Evolutionary conservation across 2,329 filamentous ascomycete species (phyloP).

Genomic region (Cryphonectria naterciae): DNA sequence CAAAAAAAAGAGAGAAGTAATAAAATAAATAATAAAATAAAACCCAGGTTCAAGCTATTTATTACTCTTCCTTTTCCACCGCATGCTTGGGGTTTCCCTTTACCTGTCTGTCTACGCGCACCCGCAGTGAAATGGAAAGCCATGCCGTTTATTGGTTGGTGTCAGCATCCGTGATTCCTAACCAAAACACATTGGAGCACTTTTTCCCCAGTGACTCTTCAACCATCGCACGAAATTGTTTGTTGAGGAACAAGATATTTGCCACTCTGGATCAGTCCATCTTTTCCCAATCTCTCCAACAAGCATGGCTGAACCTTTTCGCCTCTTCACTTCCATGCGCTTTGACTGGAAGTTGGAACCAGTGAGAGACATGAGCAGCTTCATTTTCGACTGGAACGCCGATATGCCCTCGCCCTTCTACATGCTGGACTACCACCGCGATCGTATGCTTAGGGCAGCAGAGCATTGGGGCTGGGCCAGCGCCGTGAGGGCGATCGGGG

Average conservation of each 20-base stretch:
- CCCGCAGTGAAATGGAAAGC: neutral
- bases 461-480: conserved; percentile 58
- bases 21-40: neutral
- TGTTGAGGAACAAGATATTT: neutral
- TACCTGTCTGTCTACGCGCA: neutral
- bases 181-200: neutral
- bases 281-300: neutral
- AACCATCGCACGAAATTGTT: neutral
- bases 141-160: neutral
- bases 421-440: conserved; percentile 77
- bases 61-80: neutral
- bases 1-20: too few species aligned
- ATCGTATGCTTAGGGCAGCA: conserved; percentile 72
- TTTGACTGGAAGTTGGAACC: conserved; percentile 65
- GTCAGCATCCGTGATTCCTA: neutral
- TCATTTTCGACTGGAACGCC: conserved; percentile 57
- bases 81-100: too few species aligned
- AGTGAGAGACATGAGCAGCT: conserved; percentile 43
- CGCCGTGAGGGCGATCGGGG: conserved; percentile 50
- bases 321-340: conserved; percentile 72
- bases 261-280: neutral
- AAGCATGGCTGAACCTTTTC: conserved; percentile 52
- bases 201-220: neutral
- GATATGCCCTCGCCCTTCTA: conserved; percentile 67
- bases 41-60: too few species aligned